Conservation (phyloP, 208 protist genomes). For the Porcisia deanei region DNA sequence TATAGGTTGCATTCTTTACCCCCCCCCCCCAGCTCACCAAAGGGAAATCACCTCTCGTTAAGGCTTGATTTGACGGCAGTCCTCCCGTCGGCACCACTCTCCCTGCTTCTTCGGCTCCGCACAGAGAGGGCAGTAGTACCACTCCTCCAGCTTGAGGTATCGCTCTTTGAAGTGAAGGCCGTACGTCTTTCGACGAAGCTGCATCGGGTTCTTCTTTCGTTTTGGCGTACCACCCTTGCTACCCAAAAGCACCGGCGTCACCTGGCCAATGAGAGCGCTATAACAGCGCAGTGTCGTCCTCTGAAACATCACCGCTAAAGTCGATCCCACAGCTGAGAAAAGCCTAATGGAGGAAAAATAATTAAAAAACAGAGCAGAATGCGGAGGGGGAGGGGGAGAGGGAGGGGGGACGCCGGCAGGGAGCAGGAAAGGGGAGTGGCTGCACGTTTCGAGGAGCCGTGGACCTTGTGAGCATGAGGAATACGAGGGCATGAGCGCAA, state of each 20-base stretch:
- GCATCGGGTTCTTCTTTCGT: constrained; percentile 89
- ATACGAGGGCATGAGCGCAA: neutral
- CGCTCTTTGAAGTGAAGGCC: constrained; percentile 92
- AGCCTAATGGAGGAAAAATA: neutral
- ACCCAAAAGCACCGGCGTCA: constrained; percentile 70
- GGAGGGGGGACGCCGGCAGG: neutral
- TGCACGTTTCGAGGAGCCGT: neutral
- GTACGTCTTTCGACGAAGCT: constrained; percentile 82
- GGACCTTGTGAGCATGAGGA: neutral
- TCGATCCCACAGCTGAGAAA: neutral
- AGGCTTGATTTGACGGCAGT: constrained; percentile 91
- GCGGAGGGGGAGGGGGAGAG: neutral
- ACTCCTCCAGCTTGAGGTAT: constrained; percentile 87
- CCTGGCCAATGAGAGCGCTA: constrained; percentile 45
- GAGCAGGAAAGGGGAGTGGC: neutral
- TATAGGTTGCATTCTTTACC: too few species aligned
- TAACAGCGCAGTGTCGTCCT: constrained; percentile 31
- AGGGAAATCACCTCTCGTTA: constrained; percentile 22
- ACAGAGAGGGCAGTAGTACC: constrained; percentile 93
- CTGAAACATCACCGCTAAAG: constrained; percentile 29
- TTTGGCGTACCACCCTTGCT: constrained; percentile 92
- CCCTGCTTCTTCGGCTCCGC: constrained; percentile 91
- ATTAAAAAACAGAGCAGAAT: neutral
- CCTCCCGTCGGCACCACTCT: constrained; percentile 89
- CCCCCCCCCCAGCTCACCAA: too few species aligned